Percentiles rank a stretch among this genome's conserved stretches.
Conservation (phyloP, 2,329 filamentous ascomycete genomes). For the Ceratocystis eucalypticola region DNA sequence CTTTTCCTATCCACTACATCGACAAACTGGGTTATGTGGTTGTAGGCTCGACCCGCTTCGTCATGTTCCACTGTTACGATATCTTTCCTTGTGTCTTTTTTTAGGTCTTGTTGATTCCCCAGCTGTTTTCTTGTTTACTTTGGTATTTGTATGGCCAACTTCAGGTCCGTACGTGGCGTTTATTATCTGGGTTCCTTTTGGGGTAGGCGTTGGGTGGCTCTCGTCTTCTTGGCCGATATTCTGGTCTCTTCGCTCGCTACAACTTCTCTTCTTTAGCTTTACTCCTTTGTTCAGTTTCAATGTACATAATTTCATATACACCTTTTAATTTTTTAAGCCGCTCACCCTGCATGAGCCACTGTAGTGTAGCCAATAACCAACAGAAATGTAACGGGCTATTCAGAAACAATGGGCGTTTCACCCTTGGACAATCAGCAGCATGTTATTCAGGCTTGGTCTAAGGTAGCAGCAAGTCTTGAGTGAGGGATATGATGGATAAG, state of each 20-base stretch:
- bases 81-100: neutral
- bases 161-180: neutral
- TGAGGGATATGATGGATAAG: too few species aligned
- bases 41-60: neutral
- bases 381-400: too few species aligned
- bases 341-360: too few species aligned
- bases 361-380: too few species aligned
- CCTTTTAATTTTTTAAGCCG: slow-evolving; percentile 9
- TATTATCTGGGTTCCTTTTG: neutral
- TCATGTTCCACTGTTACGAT: neutral
- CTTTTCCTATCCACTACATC: too few species aligned
- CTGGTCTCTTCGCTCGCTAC: neutral
- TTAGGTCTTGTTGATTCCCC: neutral
- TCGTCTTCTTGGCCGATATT: neutral
- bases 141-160: neutral
- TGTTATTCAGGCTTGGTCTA: too few species aligned
- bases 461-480: too few species aligned
- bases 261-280: slow-evolving; percentile 6
- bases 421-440: too few species aligned
- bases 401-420: too few species aligned
- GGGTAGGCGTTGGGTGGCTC: neutral
- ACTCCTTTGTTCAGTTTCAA: slow-evolving; percentile 8
- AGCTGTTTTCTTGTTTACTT: neutral
- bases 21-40: neutral
- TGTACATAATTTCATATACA: slow-evolving; percentile 18